Percentiles rank a stretch among this genome's conserved stretches.
These are phyloP conservation scores for Neurospora sp. DNA, from an alignment of 495 filamentous ascomycete species.

Conservation along the genomic window DNA sequence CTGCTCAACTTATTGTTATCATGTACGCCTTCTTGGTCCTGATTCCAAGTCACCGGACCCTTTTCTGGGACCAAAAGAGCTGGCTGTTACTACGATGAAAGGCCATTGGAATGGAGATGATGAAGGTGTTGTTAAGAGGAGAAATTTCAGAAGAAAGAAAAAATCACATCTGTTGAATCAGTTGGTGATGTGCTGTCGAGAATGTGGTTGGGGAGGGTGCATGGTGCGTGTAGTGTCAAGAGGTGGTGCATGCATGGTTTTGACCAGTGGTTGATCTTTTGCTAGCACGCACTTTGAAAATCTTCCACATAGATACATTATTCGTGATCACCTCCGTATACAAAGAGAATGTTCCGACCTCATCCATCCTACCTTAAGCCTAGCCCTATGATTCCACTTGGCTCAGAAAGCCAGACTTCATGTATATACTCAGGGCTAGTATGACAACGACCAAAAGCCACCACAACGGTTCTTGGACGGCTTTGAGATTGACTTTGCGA, in stretches of 20 bases:
- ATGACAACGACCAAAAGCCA: neutral
- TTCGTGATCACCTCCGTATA: neutral
- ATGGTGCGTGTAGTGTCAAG: no score
- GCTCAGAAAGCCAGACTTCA: neutral
- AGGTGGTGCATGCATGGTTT: neutral
- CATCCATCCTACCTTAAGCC: neutral
- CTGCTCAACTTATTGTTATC: no score
- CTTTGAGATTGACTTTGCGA: neutral
- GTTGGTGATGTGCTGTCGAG: no score
- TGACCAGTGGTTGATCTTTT: neutral
- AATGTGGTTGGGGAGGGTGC: no score
- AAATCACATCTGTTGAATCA: no score
- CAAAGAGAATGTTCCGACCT: neutral
- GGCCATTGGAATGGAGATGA: no score
- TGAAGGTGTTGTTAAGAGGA: no score
- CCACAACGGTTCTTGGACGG: neutral
- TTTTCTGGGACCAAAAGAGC: no score
- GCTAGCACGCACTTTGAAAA: neutral
- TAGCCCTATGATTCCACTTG: neutral
- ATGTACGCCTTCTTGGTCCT: no score
- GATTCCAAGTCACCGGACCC: no score
- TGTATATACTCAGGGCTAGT: neutral
- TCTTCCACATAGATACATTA: neutral
- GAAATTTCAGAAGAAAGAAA: no score
- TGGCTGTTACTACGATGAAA: no score